These are phyloP conservation scores for Pharnaceum exiguum DNA, from an alignment of 148 eudicot genomes.

Conservation along the genomic window DNA sequence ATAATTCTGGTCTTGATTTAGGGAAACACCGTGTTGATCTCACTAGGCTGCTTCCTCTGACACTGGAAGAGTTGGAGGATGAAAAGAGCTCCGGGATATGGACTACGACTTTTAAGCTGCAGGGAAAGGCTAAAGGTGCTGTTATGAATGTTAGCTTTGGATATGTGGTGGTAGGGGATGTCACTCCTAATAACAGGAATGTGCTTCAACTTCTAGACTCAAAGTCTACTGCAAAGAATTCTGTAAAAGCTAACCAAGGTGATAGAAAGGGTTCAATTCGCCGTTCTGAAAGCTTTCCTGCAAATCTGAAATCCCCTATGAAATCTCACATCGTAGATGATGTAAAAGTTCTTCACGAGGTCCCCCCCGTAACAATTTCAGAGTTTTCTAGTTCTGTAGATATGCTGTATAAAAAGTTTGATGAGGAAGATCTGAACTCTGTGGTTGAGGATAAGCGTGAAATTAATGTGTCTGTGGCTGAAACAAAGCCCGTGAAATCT, in stretches of 20 bases:
- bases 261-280: constrained; percentile 26
- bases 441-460: constrained; percentile 37
- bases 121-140: constrained; percentile 84
- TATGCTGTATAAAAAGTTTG: constrained; percentile 55
- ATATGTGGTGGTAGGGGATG: constrained; percentile 47
- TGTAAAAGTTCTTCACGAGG: constrained; percentile 81
- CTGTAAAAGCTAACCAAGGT: constrained; percentile 24
- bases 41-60: constrained; percentile 67
- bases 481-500: constrained; percentile 24
- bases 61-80: constrained; percentile 75
- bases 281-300: constrained; percentile 57
- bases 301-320: constrained; percentile 27
- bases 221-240: constrained; percentile 22
- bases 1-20: constrained; percentile 52
- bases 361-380: constrained; percentile 44
- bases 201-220: constrained; percentile 32
- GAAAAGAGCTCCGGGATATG: constrained; percentile 86
- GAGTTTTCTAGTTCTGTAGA: constrained; percentile 54
- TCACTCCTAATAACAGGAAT: constrained; percentile 35
- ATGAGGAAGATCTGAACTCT: constrained; percentile 46
- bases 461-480: constrained; percentile 27
- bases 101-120: constrained; percentile 83
- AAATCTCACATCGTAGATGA: constrained; percentile 45
- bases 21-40: constrained; percentile 82
- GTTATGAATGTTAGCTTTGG: constrained; percentile 86